A percentile compares a stretch with the other conserved stretches of the same genome.
These are phyloP conservation scores for Yarrowia porcina DNA, from an alignment of 805 yeast species.

Conservation along the genomic window DNA sequence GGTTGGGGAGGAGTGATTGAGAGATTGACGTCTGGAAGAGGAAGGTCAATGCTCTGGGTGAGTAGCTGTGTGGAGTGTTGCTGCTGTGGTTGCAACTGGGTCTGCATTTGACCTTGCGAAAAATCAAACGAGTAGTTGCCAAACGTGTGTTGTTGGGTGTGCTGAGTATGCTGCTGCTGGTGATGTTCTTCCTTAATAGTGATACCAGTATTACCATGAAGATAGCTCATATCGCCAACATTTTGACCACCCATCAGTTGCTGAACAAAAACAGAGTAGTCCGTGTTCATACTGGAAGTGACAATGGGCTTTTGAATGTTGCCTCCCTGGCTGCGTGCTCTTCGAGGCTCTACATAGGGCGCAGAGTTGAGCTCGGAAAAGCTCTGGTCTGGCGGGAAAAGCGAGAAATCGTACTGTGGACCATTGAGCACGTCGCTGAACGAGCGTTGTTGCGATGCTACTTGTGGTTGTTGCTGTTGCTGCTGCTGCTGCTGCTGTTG, in stretches of 20 bases:
- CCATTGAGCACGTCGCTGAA: slow-evolving; percentile 8
- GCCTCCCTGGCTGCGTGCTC: neutral
- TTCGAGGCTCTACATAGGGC: slow-evolving; percentile 6
- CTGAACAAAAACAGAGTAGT: slow-evolving; percentile 10
- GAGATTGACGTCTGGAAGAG: slow-evolving; percentile 7
- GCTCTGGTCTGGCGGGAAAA: neutral
- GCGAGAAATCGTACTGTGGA: slow-evolving; percentile 9
- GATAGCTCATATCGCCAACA: neutral
- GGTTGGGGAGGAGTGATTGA: slow-evolving; percentile 22
- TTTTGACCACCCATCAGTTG: neutral
- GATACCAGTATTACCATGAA: too few species aligned
- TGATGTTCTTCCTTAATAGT: neutral
- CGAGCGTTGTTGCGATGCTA: neutral
- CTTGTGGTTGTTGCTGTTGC: neutral
- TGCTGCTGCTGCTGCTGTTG: neutral
- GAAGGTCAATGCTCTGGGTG: slow-evolving; percentile 1
- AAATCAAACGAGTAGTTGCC: slow-evolving; percentile 10
- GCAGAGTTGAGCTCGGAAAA: neutral
- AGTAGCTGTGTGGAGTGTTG: neutral
- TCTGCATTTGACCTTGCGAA: neutral
- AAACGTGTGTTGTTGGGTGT: neutral
- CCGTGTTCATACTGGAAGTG: neutral
- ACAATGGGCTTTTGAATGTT: neutral
- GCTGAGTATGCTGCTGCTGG: too few species aligned
- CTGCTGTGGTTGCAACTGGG: neutral